A percentile compares a stretch with the other conserved stretches of the same genome.
Evolutionary conservation across 2,329 filamentous ascomycete genomes (phyloP).

Genomic region (Fusarium sp.): DNA sequence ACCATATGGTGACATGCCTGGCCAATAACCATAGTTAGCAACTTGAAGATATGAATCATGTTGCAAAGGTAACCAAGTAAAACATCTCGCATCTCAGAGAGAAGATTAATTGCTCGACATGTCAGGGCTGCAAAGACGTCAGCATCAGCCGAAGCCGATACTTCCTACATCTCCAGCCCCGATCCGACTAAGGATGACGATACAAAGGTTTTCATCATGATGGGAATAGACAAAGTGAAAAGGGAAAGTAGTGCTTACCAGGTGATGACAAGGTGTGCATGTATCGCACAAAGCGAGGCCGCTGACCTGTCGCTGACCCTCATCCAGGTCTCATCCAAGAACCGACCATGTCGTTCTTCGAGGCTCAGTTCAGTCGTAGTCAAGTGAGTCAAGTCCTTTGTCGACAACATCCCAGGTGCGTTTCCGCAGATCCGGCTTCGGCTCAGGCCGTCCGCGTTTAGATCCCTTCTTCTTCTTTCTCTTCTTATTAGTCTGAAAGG

Average conservation of each 20-base stretch:
- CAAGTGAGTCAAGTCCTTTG: conserved; percentile 64
- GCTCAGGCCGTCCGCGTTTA: conserved; percentile 53
- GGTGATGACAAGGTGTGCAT: not conserved
- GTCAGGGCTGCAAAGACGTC: conserved; percentile 48
- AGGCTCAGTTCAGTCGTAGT: conserved; percentile 58
- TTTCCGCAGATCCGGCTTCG: conserved; percentile 69
- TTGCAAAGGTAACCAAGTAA: not conserved
- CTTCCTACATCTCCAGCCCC: conserved; percentile 46
- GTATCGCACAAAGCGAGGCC: conserved; percentile 27
- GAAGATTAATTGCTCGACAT: conserved; percentile 64
- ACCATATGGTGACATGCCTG: conserved; percentile 12
- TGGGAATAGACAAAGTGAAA: conserved; percentile 12
- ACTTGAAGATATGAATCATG: conserved; percentile 1
- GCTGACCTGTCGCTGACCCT: not conserved
- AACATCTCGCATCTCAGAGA: conserved; percentile 55
- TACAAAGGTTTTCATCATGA: conserved; percentile 84
- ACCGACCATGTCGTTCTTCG: no score
- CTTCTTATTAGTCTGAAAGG: conserved; percentile 40
- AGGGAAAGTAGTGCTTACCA: conserved; percentile 23
- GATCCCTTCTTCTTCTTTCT: conserved; percentile 50
- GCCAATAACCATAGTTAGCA: conserved; percentile 25
- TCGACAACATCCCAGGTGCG: conserved; percentile 73
- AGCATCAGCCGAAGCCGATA: conserved; percentile 43
- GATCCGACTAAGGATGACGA: conserved; percentile 98
- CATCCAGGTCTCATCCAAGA: not conserved